A percentile compares a stretch with the other conserved stretches of the same genome.
Evolutionary conservation across 495 filamentous ascomycete species (phyloP).

Genomic region (Penicillium canescens): DNA sequence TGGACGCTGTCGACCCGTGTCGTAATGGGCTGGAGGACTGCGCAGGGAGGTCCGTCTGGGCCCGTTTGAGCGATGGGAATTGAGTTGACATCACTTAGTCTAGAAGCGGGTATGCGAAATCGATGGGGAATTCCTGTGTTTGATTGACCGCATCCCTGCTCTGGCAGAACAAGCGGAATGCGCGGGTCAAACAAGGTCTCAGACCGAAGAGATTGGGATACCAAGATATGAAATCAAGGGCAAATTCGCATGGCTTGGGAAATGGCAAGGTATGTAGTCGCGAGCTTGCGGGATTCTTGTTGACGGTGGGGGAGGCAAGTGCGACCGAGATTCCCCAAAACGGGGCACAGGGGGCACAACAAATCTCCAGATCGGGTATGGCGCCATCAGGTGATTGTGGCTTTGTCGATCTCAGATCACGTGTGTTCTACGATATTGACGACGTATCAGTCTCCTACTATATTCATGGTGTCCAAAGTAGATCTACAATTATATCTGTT

Average conservation of each 20-base stretch:
- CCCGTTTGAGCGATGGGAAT: slow-evolving; percentile 54
- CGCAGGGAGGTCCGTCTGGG: slow-evolving; percentile 63
- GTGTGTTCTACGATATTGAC: background rate
- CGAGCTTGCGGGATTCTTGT: slow-evolving; percentile 5
- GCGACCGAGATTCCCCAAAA: slow-evolving; percentile 30
- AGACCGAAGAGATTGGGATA: background rate
- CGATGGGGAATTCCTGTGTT: slow-evolving; percentile 25
- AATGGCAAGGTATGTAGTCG: background rate
- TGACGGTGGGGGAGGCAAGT: slow-evolving; percentile 32
- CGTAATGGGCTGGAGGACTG: slow-evolving; percentile 61
- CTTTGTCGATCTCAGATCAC: slow-evolving; percentile 19
- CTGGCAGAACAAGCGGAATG: slow-evolving; percentile 31
- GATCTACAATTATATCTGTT: too few species aligned
- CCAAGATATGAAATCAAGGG: slow-evolving; percentile 38
- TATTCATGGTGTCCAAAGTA: too few species aligned
- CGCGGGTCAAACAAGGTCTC: slow-evolving; percentile 11
- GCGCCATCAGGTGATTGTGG: slow-evolving; percentile 32
- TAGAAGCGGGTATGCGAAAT: slow-evolving; percentile 31
- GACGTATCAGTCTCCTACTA: background rate
- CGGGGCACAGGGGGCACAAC: slow-evolving; percentile 32
- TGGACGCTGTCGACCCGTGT: slow-evolving; percentile 77
- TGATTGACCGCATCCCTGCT: slow-evolving; percentile 49
- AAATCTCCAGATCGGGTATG: slow-evolving; percentile 46
- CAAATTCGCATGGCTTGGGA: slow-evolving; percentile 4
- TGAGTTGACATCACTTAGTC: slow-evolving; percentile 41